Evolutionary conservation across 2,329 filamentous ascomycete genomes (phyloP).

Genomic region (Scleromitrula shiraiana): DNA sequence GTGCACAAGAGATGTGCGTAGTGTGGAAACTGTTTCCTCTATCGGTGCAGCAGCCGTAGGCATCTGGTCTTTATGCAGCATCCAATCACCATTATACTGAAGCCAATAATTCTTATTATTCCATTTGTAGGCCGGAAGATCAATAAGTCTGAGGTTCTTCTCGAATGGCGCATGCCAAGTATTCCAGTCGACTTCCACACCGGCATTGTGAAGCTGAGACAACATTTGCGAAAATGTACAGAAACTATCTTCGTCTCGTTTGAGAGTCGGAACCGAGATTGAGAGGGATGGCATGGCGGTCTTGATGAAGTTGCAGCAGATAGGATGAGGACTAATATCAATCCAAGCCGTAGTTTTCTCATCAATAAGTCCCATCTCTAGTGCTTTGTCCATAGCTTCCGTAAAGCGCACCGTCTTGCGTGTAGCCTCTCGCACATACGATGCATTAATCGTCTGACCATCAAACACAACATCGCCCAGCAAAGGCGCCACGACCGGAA

Average conservation of each 20-base stretch:
- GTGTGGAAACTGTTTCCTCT: slow-evolving; percentile 36
- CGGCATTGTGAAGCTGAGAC: slow-evolving; percentile 49
- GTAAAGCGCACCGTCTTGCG: slow-evolving; percentile 59
- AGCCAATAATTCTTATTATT: slow-evolving; percentile 62
- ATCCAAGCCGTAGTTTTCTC: slow-evolving; percentile 55
- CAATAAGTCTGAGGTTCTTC: slow-evolving; percentile 46
- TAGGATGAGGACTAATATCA: slow-evolving; percentile 63
- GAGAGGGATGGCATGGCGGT: slow-evolving; percentile 42
- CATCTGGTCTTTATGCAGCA: slow-evolving; percentile 33
- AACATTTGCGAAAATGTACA: slow-evolving; percentile 52
- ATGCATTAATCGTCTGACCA: slow-evolving; percentile 45
- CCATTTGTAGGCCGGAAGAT: slow-evolving; percentile 57
- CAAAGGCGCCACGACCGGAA: slow-evolving; percentile 60
- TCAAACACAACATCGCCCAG: slow-evolving; percentile 50
- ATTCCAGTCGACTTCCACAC: slow-evolving; percentile 57
- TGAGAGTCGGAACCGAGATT: slow-evolving; percentile 50
- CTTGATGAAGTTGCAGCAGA: slow-evolving; percentile 54
- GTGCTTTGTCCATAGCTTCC: slow-evolving; percentile 46
- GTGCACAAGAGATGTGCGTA: slow-evolving; percentile 31
- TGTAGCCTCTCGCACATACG: slow-evolving; percentile 55
- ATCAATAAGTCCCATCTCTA: slow-evolving; percentile 51
- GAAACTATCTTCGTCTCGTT: slow-evolving; percentile 54
- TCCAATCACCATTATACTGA: slow-evolving; percentile 58
- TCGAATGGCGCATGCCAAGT: slow-evolving; percentile 58
- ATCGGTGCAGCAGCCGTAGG: slow-evolving; percentile 48